Base-by-base conservation (phyloP, 2,329 filamentous ascomycete genomes). In the Apiospora rasikravindrae region DNA sequence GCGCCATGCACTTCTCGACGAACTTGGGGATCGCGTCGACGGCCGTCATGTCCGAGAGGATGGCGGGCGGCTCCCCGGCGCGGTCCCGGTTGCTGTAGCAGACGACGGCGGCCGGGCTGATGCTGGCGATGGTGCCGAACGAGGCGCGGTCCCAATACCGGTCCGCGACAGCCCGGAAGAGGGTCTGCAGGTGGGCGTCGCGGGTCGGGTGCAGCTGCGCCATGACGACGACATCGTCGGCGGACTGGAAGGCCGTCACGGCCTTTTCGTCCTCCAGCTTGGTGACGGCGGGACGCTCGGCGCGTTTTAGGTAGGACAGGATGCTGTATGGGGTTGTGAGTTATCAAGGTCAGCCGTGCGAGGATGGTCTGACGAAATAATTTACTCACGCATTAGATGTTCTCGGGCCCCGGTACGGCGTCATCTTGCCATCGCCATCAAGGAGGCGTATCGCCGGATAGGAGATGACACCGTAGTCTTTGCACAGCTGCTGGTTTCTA, bases 401-500 rank as follows among this genome's bases (percentile, higher is more conserved):
- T 26, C 85, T 80, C 0, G 83, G 80, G 0, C 86, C 86, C 47
- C 86, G 82, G 74, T 87, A 88, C 69, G 83, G 77, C 14, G 75
- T 77, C 67, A 79, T 79, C 5, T 75, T 73, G 2, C 81, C 79
- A 37, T 81, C 77, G 3, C 77, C 76, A 51, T 80, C 80, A 72
- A 84, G 85, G 13, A 84, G 81, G 0, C 86, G 82, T 47, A 88
- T 82, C 8, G 86, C 80, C 2, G 86, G 86, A 72, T 85, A 86
- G 0, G 86, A 86, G 16, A 80, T 78, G 42, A 88, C 79, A 33
- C 81, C 80, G 66, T 82, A 77, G 37, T 84, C 80, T 68, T 79
- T 74, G 75, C 86, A 88, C n/a, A 86, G 74, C 8, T 77, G 73
- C 2, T 75, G n/a, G 2, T 79, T 75, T 1, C 74, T 71, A 3